These are phyloP conservation scores for Bruguiera hainesii DNA, from an alignment of 441 rosid genomes.

Conservation along the genomic window DNA sequence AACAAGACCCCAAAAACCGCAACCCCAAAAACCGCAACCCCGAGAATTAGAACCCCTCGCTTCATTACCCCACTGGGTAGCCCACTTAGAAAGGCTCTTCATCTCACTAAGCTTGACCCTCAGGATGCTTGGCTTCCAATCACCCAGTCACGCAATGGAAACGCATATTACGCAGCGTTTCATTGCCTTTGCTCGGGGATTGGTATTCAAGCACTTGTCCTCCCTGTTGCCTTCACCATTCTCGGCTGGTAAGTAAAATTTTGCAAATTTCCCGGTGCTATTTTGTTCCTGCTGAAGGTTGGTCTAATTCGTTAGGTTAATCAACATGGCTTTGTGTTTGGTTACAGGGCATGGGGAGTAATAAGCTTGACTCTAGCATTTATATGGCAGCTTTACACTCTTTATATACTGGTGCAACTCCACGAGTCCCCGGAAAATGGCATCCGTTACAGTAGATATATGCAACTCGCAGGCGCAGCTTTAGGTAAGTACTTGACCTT, in stretches of 20 bases:
- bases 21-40: conserved; percentile 37
- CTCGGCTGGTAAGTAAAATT: conserved; percentile 54
- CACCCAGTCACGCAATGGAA: conserved; percentile 67
- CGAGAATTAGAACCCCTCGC: conserved; percentile 35
- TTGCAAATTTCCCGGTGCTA: background rate
- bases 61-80: conserved; percentile 59
- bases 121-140: conserved; percentile 76
- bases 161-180: conserved; percentile 59
- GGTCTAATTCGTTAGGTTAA: background rate
- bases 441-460: conserved; percentile 66
- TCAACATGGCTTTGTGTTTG: background rate
- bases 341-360: conserved; percentile 71
- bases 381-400: conserved; percentile 83
- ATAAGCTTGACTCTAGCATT: conserved; percentile 50
- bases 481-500: conserved; percentile 43
- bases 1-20: conserved; percentile 32
- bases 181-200: conserved; percentile 69
- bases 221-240: conserved; percentile 59
- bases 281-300: too few relatives aligned
- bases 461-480: conserved; percentile 57
- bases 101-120: conserved; percentile 59
- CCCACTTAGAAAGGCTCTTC: conserved; percentile 48
- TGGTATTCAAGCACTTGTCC: conserved; percentile 64
- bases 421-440: conserved; percentile 67
- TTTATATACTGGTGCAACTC: conserved; percentile 69